Evolutionary conservation across 2,329 filamentous ascomycete genomes (phyloP).

Genomic region (Fulvia fulva): DNA sequence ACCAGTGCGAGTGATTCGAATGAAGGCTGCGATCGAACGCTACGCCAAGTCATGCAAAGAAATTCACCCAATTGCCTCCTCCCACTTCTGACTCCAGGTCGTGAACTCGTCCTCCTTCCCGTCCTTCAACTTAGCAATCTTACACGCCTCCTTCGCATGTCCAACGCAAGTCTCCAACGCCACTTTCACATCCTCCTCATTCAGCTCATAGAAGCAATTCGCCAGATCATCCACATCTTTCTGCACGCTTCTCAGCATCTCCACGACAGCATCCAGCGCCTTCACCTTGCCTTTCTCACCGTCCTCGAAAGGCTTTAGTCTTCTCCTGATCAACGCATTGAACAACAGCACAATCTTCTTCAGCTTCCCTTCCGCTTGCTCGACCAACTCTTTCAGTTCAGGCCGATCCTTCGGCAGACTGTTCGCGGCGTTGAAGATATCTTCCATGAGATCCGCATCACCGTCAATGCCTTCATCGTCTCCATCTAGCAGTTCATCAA

Average conservation of each 20-base stretch:
- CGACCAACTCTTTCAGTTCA: slow-evolving; percentile 63
- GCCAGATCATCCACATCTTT: slow-evolving; percentile 68
- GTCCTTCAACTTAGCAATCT: slow-evolving; percentile 55
- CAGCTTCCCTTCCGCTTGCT: slow-evolving; percentile 59
- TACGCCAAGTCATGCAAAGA: not conserved
- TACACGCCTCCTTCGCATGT: slow-evolving; percentile 55
- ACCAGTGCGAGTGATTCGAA: not conserved
- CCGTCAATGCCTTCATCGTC: slow-evolving; percentile 39
- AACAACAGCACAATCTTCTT: slow-evolving; percentile 67
- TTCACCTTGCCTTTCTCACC: slow-evolving; percentile 12
- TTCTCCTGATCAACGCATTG: slow-evolving; percentile 64
- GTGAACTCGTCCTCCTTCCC: slow-evolving; percentile 71
- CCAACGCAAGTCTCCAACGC: slow-evolving; percentile 58
- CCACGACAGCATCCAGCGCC: slow-evolving; percentile 54
- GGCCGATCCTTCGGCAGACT: slow-evolving; percentile 63
- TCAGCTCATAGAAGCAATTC: slow-evolving; percentile 66
- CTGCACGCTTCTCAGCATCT: slow-evolving; percentile 57
- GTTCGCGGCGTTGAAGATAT: slow-evolving; percentile 60
- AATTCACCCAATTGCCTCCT: slow-evolving; percentile 30
- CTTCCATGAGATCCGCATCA: slow-evolving; percentile 56
- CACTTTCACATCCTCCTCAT: slow-evolving; percentile 55
- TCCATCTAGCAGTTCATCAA: slow-evolving; percentile 34
- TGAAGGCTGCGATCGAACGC: not conserved
- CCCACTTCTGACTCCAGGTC: slow-evolving; percentile 64
- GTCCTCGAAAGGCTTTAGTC: slow-evolving; percentile 49